Evolutionary conservation across 495 filamentous ascomycete genomes (phyloP), one percentile per base, ranked within the genome.

Genomic region (Cairneyella variabilis): DNA sequence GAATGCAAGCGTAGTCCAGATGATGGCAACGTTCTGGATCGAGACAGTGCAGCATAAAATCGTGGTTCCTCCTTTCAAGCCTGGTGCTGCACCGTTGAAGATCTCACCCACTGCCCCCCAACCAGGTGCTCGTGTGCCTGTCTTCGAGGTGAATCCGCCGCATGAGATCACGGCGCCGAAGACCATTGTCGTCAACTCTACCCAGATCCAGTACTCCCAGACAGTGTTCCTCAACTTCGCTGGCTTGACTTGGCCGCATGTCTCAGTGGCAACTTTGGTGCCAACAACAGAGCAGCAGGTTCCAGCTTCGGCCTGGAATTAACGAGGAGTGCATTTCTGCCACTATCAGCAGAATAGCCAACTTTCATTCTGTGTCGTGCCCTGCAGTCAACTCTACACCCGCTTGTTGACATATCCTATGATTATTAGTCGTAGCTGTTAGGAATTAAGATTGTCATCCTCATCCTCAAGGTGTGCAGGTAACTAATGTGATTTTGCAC

Each of bases 121-220:
- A n/a, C 40, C 55, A 9, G 54, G 49, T 22, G 58, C 44, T 43
- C 56, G 14, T 22, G 45, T 54, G 39, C 56, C 56, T 27, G 60
- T 50, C 25, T 64, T 56, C 49, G 28, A 49, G 47, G 63, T 53
- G 41, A 46, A 46, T 25, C 58, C 46, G 34, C 51, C 53, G 47
- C 49, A 48, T 17, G 41, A 47, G 41, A 62, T 48, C 47, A 63
- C 54, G 28, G 34, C 14, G 26, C 60, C 55, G 25, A 63, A 22
- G 40, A 64, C 34, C 39, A 61, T 63, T 40, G 58, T 53, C 16
- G 25, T 57, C 26, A 18, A 59, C 21, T 48, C 52, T 2, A 48
- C 56, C 9, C 56, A 68, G 43, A 66, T 64, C 54, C 63, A 68
- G 52, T 68, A 68, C 36, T 65, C 65, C n/a, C 65, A 68, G 52